Percentiles rank a stretch among this genome's conserved stretches.
phyloP scores from a whole-genome alignment of 164 flowering plant species.

The Stephania yunnanensis region DNA sequence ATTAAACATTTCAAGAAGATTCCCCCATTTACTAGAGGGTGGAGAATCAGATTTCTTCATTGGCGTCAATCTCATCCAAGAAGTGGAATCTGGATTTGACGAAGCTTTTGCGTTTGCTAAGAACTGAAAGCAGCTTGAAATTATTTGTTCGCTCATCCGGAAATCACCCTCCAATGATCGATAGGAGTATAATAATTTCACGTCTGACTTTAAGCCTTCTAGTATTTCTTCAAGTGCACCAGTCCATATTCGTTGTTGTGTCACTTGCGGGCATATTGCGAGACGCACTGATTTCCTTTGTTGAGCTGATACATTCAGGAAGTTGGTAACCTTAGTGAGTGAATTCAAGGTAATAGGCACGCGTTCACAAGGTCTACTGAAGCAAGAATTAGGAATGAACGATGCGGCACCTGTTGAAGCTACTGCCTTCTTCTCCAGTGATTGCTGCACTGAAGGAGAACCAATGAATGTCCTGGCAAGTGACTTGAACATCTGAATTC shows the following conservation, averaged over 20 bases:
- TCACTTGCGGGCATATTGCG: slow-evolving; percentile 58
- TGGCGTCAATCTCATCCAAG: slow-evolving; percentile 76
- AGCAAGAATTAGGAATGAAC: slow-evolving; percentile 21
- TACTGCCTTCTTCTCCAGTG: slow-evolving; percentile 23
- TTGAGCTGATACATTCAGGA: slow-evolving; percentile 52
- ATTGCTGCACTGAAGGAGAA: slow-evolving; percentile 40
- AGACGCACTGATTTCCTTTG: slow-evolving; percentile 63
- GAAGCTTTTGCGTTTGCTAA: slow-evolving; percentile 34
- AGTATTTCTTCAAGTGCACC: slow-evolving; percentile 56
- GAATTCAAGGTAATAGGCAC: slow-evolving; percentile 42
- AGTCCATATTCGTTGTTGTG: slow-evolving; percentile 60
- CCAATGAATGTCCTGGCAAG: slow-evolving; percentile 47
- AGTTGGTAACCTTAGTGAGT: slow-evolving; percentile 50
- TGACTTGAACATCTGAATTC: slow-evolving; percentile 48
- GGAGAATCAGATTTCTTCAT: slow-evolving; percentile 23
- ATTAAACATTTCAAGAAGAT: slow-evolving; percentile 65
- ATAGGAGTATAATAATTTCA: slow-evolving; percentile 24
- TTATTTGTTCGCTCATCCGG: slow-evolving; percentile 55
- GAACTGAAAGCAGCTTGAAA: slow-evolving; percentile 48
- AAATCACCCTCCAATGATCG: slow-evolving; percentile 20
- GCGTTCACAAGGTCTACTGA: slow-evolving; percentile 45
- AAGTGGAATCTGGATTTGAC: slow-evolving; percentile 38
- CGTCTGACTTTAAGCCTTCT: slow-evolving; percentile 46
- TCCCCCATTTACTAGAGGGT: slow-evolving; percentile 49
- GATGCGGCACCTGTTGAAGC: background rate